Conservation (phyloP, 345 rosid genomes). For the Stellera chamaejasme region DNA sequence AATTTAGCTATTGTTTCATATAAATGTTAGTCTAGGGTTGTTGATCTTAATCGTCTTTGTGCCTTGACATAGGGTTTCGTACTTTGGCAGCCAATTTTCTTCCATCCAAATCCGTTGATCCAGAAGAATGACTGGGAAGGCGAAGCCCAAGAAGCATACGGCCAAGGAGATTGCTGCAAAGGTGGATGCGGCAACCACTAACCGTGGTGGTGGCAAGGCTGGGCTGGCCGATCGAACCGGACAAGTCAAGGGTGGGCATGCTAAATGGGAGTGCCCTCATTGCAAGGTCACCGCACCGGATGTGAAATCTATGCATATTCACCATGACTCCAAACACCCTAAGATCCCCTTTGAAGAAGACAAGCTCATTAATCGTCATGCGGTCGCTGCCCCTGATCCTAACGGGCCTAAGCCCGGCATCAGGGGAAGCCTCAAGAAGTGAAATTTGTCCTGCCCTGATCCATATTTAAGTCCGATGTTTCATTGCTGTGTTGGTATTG, state of each 20-base stretch:
- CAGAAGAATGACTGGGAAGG: too few relatives aligned
- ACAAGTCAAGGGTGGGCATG: constrained; percentile 79
- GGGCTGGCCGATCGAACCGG: constrained; percentile 59
- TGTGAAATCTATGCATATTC: constrained; percentile 83
- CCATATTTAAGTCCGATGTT: neutral
- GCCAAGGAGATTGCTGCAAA: constrained; percentile 9
- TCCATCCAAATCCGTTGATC: constrained; percentile 10
- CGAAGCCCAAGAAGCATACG: too few relatives aligned
- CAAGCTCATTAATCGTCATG: constrained; percentile 60
- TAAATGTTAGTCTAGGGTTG: too few relatives aligned
- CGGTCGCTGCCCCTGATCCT: constrained; percentile 11
- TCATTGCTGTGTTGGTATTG: too few relatives aligned
- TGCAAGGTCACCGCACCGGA: constrained; percentile 79
- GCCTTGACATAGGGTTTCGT: constrained; percentile 1
- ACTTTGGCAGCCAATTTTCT: neutral
- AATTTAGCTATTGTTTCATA: too few relatives aligned
- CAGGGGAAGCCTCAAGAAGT: constrained; percentile 51
- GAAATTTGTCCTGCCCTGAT: constrained; percentile 3
- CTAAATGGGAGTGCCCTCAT: constrained; percentile 86
- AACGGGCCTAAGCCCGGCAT: constrained; percentile 40
- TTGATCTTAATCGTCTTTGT: too few relatives aligned
- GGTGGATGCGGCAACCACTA: too few relatives aligned
- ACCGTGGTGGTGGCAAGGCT: too few relatives aligned
- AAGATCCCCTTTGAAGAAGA: constrained; percentile 69
- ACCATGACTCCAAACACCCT: constrained; percentile 86